These are phyloP conservation scores for Nothophaeocryptopus gaeumannii DNA, from an alignment of 2,329 filamentous ascomycete genomes.

Conservation along the genomic window DNA sequence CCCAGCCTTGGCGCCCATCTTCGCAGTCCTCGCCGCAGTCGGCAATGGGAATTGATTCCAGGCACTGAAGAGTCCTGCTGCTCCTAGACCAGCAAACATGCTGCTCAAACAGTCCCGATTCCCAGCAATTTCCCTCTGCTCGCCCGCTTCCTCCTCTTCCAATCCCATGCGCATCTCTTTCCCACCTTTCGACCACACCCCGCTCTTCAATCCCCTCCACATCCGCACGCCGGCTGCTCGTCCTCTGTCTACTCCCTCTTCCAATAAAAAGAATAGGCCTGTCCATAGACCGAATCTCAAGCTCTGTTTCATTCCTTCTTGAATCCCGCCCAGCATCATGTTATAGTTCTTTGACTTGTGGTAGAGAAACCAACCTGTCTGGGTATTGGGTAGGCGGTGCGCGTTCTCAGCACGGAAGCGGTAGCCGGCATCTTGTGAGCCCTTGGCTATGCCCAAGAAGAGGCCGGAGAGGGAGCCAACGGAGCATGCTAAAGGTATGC, in stretches of 20 bases:
- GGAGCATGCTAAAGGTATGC: slow-evolving; percentile 30
- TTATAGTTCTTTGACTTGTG: slow-evolving; percentile 98
- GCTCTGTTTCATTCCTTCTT: slow-evolving; percentile 75
- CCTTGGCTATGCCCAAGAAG: slow-evolving; percentile 34
- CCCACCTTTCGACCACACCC: slow-evolving; percentile 30
- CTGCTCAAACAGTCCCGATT: slow-evolving; percentile 75
- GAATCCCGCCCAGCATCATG: slow-evolving; percentile 70
- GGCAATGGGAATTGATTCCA: slow-evolving; percentile 79
- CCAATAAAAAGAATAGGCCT: slow-evolving; percentile 72
- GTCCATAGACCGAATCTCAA: slow-evolving; percentile 68
- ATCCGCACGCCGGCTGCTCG: slow-evolving; percentile 59
- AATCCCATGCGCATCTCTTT: slow-evolving; percentile 36
- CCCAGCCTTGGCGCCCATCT: slow-evolving; percentile 74
- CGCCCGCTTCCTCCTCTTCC: slow-evolving; percentile 25
- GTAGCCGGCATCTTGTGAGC: slow-evolving; percentile 51
- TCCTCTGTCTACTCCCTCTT: slow-evolving; percentile 79
- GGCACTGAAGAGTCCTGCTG: slow-evolving; percentile 82
- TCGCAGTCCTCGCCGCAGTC: slow-evolving; percentile 61
- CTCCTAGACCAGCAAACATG: slow-evolving; percentile 75
- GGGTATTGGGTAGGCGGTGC: slow-evolving; percentile 79
- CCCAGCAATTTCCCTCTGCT: slow-evolving; percentile 40
- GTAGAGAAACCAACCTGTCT: slow-evolving; percentile 94
- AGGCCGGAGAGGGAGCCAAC: slow-evolving; percentile 30
- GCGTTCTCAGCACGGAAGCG: slow-evolving; percentile 95
- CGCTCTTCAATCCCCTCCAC: slow-evolving; percentile 35